Conservation (phyloP, 2,329 filamentous ascomycete genomes). For the Graphiopsis chlorocephala region DNA sequence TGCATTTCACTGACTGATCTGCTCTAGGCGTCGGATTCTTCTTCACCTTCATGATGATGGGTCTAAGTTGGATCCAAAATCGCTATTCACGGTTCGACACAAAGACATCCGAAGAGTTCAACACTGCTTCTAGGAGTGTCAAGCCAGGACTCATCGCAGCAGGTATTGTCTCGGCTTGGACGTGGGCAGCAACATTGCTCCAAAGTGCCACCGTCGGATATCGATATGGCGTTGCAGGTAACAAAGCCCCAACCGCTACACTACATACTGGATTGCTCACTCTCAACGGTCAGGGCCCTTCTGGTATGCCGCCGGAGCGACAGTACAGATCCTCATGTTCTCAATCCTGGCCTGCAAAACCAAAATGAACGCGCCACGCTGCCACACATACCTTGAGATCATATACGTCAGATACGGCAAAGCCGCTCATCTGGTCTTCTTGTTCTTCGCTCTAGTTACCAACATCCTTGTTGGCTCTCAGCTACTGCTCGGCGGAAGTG, state of each 20-base stretch:
- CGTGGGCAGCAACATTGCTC: conserved; percentile 53
- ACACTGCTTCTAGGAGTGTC: conserved; percentile 77
- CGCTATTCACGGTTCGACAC: conserved; percentile 52
- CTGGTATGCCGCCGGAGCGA: conserved; percentile 42
- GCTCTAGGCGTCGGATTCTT: conserved; percentile 58
- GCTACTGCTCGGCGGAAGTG: conserved; percentile 45
- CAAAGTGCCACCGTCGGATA: conserved; percentile 32
- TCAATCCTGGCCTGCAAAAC: conserved; percentile 41
- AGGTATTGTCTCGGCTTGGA: conserved; percentile 86
- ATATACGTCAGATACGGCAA: conserved; percentile 37
- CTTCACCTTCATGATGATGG: conserved; percentile 54
- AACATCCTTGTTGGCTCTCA: conserved; percentile 45
- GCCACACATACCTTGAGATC: conserved; percentile 42
- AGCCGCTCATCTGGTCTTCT: conserved; percentile 14
- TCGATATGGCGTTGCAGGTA: conserved; percentile 22
- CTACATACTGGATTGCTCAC: not conserved
- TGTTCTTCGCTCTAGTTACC: conserved; percentile 36
- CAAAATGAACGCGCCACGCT: conserved; percentile 31
- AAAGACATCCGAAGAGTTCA: conserved; percentile 89
- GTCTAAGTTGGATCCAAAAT: conserved; percentile 27
- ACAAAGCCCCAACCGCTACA: not conserved
- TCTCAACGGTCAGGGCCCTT: conserved; percentile 22
- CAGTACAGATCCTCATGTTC: conserved; percentile 44
- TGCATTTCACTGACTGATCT: not conserved
- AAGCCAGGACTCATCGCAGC: conserved; percentile 83